Conservation (phyloP, 2,329 filamentous ascomycete genomes). For the Rachicladosporium sp. region DNA sequence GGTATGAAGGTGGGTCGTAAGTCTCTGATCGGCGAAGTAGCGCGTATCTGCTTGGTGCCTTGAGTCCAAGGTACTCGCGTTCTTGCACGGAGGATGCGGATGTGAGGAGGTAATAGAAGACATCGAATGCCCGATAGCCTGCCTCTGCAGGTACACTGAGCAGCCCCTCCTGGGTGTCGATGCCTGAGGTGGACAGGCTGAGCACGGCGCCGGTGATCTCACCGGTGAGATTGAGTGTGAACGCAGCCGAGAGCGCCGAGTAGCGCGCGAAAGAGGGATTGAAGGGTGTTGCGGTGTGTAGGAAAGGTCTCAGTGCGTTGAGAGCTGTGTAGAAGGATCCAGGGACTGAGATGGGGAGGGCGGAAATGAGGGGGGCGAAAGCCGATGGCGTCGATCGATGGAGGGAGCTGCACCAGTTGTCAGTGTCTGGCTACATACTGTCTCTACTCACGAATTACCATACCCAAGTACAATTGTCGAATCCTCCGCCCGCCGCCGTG, state of each 20-base stretch:
- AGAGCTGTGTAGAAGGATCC: conserved; percentile 64
- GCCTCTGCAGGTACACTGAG: conserved; percentile 65
- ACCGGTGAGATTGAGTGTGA: conserved; percentile 71
- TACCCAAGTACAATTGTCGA: conserved; percentile 84
- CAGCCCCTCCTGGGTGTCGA: conserved; percentile 71
- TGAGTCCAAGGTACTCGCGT: conserved; percentile 74
- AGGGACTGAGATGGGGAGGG: conserved; percentile 69
- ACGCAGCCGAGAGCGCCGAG: conserved; percentile 64
- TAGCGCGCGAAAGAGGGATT: conserved; percentile 79
- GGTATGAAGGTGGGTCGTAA: conserved; percentile 73
- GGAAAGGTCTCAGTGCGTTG: conserved; percentile 71
- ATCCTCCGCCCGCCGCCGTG: conserved; percentile 84
- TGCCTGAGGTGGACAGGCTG: conserved; percentile 72
- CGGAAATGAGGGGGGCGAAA: conserved; percentile 65
- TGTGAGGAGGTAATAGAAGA: conserved; percentile 92
- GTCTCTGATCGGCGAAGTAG: conserved; percentile 74
- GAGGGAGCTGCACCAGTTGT: conserved; percentile 50
- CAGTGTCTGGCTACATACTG: conserved; percentile 6
- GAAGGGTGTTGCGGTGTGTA: conserved; percentile 73
- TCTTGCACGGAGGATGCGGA: conserved; percentile 77
- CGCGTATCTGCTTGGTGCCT: conserved; percentile 62
- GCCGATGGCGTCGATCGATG: conserved; percentile 81
- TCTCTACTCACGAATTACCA: too few relatives aligned
- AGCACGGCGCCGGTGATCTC: conserved; percentile 64
- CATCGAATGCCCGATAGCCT: conserved; percentile 88